Percentiles rank a stretch among this genome's conserved stretches.
Evolutionary conservation across 768 basidiomycete genomes (phyloP).

Genomic region (Pleurotus salmoneostramineus): DNA sequence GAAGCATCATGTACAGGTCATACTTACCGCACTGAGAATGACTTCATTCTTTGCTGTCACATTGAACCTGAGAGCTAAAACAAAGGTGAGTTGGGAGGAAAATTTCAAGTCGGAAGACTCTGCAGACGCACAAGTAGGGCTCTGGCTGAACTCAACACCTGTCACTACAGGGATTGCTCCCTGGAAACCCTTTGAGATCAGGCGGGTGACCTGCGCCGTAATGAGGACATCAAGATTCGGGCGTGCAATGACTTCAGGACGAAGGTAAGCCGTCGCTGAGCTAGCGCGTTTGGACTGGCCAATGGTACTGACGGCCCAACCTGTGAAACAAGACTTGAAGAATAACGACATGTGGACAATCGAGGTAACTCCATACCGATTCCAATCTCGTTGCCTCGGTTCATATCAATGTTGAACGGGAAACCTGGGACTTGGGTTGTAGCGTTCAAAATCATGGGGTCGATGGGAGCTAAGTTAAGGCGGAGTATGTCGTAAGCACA

Average conservation of each 20-base stretch:
- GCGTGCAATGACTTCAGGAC: conserved; percentile 11
- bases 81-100: background rate
- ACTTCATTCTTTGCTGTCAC: background rate
- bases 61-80: background rate
- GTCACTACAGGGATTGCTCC: conserved; percentile 9
- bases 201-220: conserved; percentile 14
- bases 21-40: background rate
- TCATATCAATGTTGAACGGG: conserved; percentile 16
- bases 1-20: background rate
- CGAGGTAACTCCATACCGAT: conserved; percentile 8
- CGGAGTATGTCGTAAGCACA: background rate
- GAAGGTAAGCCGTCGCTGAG: conserved; percentile 17
- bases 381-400: conserved; percentile 9
- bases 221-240: conserved; percentile 20
- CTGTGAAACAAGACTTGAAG: conserved; percentile 4
- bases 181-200: conserved; percentile 4
- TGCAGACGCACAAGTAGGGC: conserved; percentile 10
- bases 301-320: conserved; percentile 13
- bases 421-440: conserved; percentile 6
- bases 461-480: background rate
- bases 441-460: background rate
- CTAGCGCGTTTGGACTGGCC: conserved; percentile 13
- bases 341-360: background rate
- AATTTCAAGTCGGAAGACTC: background rate
- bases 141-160: conserved; percentile 12